Evolutionary conservation across 2,329 filamentous ascomycete species (phyloP).

Genomic region (Cladobotryum protrusum): DNA sequence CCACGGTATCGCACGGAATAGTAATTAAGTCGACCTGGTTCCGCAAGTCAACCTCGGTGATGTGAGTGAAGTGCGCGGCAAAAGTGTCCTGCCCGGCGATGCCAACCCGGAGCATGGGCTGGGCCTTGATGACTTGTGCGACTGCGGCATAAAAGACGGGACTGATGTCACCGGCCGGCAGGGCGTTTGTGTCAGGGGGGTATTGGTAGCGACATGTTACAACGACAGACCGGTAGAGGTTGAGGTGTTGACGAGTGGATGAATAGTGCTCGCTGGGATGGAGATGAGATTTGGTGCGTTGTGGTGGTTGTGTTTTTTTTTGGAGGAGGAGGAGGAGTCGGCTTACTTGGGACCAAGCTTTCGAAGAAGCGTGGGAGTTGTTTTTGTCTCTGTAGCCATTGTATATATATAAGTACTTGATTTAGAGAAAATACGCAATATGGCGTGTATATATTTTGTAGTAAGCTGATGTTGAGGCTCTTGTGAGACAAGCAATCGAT

Average conservation of each 20-base stretch:
- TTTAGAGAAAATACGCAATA: too few species aligned
- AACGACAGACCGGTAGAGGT: constrained; percentile 41
- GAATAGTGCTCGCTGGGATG: constrained; percentile 38
- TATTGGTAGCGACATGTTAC: constrained; percentile 15
- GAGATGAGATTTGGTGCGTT: constrained; percentile 5
- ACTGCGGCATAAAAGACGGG: constrained; percentile 32
- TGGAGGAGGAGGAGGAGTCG: not conserved
- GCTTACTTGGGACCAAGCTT: constrained; percentile 23
- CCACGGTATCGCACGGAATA: constrained; percentile 15
- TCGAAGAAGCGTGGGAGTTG: constrained; percentile 15
- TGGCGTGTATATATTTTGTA: too few species aligned
- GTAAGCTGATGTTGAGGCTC: too few species aligned
- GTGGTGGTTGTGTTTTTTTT: not conserved
- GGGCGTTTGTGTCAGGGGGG: not conserved
- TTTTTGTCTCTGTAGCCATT: not conserved
- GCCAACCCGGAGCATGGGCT: constrained; percentile 43
- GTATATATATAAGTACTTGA: not conserved
- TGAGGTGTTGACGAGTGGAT: constrained; percentile 40
- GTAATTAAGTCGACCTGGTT: constrained; percentile 35
- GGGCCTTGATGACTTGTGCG: constrained; percentile 32
- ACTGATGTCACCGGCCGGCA: constrained; percentile 1
- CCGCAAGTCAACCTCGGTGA: constrained; percentile 37
- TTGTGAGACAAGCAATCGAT: too few species aligned
- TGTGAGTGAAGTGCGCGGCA: constrained; percentile 36
- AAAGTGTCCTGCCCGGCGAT: constrained; percentile 40